Evolutionary conservation across 139 green algal species (phyloP), one percentile per base, ranked within the genome.

Genomic region (Pleodorina starrii): DNA sequence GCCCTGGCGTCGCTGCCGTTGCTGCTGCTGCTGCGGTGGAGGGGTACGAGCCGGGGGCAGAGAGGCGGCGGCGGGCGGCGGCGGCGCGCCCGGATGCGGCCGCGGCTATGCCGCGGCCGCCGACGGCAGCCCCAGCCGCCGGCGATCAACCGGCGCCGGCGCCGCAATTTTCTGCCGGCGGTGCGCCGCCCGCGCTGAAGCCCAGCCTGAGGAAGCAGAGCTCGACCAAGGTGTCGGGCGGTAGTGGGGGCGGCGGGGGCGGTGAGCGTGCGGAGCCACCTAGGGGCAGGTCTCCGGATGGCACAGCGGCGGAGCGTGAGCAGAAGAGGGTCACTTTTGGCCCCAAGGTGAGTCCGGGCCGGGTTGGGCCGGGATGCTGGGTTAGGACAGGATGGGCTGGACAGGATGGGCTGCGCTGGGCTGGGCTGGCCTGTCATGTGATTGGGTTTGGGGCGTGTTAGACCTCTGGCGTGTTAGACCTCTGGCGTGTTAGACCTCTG

Each of bases 21-120:
- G 51, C 74, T 27, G 74, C 46, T 35, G n/a, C 14, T 38, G 25
- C 25, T 57, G 86, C 86, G 25, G 86, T 90, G 59, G 86, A 90
- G 44, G 86, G 86, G 10, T 90, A 90, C 50, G 46, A 80, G 32
- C 86, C 86, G 19, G 51, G 27, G 54, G 54, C 50, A 6, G 60
- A 38, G 23, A 63, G 51, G 72, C 35, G 54, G 54, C 27, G 42
- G 0, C 11, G 29, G 38, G 27, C 40, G 57, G 3, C 14, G 79
- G 38, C 25, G 23, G 27, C 23, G 1, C 48, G 12, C 0, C 48
- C 7, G 7, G 76, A 32, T 0, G 25, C 25, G 23, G 57, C 3
- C 16, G 27, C 6, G 21, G 35, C n/a, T 17, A 27, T 46, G 68
- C 35, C 57, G 17, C 5, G 57, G 19, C 1, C 19, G 38, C 36